Base-by-base conservation (phyloP, 768 basidiomycete genomes). In the Amanita jacksonii region DNA sequence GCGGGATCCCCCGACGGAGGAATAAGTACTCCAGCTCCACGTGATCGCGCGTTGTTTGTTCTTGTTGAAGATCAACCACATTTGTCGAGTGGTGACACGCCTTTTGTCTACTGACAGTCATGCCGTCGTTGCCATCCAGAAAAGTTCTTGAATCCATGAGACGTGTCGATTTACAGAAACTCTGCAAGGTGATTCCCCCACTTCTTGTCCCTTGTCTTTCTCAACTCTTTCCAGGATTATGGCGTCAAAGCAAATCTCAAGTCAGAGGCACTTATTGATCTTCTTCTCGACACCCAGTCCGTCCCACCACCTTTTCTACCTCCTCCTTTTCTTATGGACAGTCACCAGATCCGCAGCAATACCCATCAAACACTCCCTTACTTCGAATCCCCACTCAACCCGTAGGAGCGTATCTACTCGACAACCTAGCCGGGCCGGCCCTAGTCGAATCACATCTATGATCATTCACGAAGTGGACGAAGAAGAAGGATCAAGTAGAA, bases 181-280 rank as follows among this genome's bases (percentile, higher is more conserved):
- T 88, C 60, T 87, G 87, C 72, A 87, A 86, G 66, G 83, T 81
- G 52, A 28, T 49, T 46, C 5, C 9, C 35, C 33, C 20, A 16
- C 30, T 23, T 8, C 25, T 18, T 30, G 38, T 46, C 15, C 9
- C 31, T 33, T 33, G 34, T 13, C 38, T 4, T 23, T 3, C 15
- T 32, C 32, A 44, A 25, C 43, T 32, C 32, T 48, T 38, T 42
- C 20, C 43, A 89, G 85, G 82, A 86, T 52, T 77, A 81, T 55
- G 84, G 85, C 46, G 76, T 89, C 49, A 84, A 75, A 62, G 86
- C 86, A 35, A 88, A 88, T 61, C 72, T 87, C 56, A 88, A 85
- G 66, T 76, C 82, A 18, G 83, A 86, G 54, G 79, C 76, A 37
- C 66, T 89, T 50, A 85, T 89, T 54, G 81, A 86, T 56, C 67